Evolutionary conservation across 2,329 filamentous ascomycete species (phyloP).

Genomic region (Colletotrichum lindemuthianum): DNA sequence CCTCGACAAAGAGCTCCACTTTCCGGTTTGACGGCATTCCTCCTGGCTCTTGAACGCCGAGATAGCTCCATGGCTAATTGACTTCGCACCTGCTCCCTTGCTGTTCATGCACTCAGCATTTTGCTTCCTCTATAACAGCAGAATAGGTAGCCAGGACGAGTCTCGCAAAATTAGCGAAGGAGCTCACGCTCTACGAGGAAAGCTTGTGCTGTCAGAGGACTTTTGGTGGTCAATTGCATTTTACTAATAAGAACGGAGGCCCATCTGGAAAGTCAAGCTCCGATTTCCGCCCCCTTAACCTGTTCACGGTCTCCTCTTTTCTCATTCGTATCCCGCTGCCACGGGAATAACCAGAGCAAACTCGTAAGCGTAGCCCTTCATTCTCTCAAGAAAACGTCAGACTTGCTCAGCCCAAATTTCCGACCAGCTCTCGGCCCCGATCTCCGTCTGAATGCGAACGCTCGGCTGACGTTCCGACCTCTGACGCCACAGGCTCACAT

Average conservation of each 20-base stretch:
- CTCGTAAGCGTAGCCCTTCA: slow-evolving; percentile 27
- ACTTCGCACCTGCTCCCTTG: background rate
- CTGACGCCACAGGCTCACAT: slow-evolving; percentile 35
- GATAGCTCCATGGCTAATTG: slow-evolving; percentile 18
- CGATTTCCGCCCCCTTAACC: slow-evolving; percentile 18
- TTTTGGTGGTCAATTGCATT: slow-evolving; percentile 24
- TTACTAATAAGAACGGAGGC: slow-evolving; percentile 1
- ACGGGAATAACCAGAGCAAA: slow-evolving; percentile 28
- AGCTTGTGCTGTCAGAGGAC: slow-evolving; percentile 10
- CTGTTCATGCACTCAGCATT: background rate
- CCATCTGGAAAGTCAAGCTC: slow-evolving; percentile 15
- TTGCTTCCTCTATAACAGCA: background rate
- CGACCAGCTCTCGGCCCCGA: slow-evolving; percentile 1
- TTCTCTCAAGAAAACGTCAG: slow-evolving; percentile 8
- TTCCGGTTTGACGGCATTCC: slow-evolving; percentile 15
- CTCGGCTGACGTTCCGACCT: slow-evolving; percentile 35
- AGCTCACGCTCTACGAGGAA: slow-evolving; percentile 1
- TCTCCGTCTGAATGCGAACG: slow-evolving; percentile 23
- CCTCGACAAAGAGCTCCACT: slow-evolving; percentile 27
- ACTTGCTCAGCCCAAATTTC: slow-evolving; percentile 6
- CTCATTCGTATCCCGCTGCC: background rate
- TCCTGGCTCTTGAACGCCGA: slow-evolving; percentile 30
- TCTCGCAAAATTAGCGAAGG: background rate
- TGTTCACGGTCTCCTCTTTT: slow-evolving; percentile 15
- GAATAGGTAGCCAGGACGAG: too few species aligned